Base-by-base conservation (phyloP, 371 early-diverging fungal species). In the Amoeboaphelidium occidentale region DNA sequence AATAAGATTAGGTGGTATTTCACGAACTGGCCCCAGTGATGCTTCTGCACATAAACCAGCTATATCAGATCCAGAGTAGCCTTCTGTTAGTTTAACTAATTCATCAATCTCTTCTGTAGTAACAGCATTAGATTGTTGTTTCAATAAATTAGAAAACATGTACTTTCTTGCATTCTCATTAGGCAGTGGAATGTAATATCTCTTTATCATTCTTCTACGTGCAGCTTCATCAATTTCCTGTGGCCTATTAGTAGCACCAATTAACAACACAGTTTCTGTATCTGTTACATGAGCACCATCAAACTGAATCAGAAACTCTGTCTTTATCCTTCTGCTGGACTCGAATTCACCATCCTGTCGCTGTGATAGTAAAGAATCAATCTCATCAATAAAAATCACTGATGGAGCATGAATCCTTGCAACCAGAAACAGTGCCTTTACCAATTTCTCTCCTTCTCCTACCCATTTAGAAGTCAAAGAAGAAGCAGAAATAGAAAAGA, bases 361-460 rank as follows among this genome's bases (percentile, higher is more conserved):
- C 57, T 82, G 81, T 2, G 84, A 77, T 55, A 92, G 56, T n/a
- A 92, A 65, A 17, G 86, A 84, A 61, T 94, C 96, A 52, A 94
- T 84, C 64, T 76, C 76, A 51, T 76, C 87, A 45, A 86, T 70
- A 57, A 94, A 93, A 6, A 91, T 81, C 0, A 92, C 88, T 1
- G 78, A 69, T 14, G 93, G 92, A 59, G 84, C 81, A 52, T 76
- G 69, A 43, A 74, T 73, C 24, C 89, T 58, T 1, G 94, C 93
- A 0, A 90, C 78, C 0, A 84, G 81, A 68, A 94, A 94, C 42
- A 94, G 58, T 17, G 87, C 84, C 0, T 90, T 73, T 1, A 81
- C 90, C 84, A 92, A 81, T 62, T 90, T 90, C 52, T 93, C 96
- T 28, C 89, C 88, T 55, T 94, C 93, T 24, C 94, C 94, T 14